These are phyloP conservation scores for Erigeron canadensis DNA, from an alignment of 129 eudicot species.

Conservation along the genomic window DNA sequence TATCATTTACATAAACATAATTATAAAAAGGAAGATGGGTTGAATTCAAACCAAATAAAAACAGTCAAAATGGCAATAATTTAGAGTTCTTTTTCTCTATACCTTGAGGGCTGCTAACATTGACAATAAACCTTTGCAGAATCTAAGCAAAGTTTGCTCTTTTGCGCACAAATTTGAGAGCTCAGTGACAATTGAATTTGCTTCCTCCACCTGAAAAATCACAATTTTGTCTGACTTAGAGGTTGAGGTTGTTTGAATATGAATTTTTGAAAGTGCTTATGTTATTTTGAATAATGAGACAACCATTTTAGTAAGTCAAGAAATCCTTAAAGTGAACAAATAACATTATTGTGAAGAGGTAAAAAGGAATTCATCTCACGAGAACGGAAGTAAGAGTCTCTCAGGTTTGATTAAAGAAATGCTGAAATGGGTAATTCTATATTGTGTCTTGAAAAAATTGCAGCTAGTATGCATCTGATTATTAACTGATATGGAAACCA, in stretches of 20 bases:
- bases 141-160: conserved; percentile 71
- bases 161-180: conserved; percentile 61
- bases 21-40: neutral
- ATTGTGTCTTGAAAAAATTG: too few species aligned
- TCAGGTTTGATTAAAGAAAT: too few species aligned
- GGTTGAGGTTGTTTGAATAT: neutral
- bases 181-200: conserved; percentile 63
- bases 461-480: too few species aligned
- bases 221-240: neutral
- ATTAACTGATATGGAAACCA: too few species aligned
- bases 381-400: too few species aligned
- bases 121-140: conserved; percentile 73
- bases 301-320: too few species aligned
- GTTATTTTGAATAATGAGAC: too few species aligned
- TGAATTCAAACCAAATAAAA: neutral
- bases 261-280: too few species aligned
- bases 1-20: neutral
- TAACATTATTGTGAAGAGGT: too few species aligned
- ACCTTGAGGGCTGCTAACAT: conserved; percentile 80
- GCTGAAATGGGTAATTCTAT: too few species aligned
- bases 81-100: neutral
- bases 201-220: conserved; percentile 68
- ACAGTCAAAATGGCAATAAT: neutral
- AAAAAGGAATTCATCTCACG: too few species aligned
- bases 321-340: too few species aligned